A percentile compares a stretch with the other conserved stretches of the same genome.
Evolutionary conservation across 768 basidiomycete genomes (phyloP).

Genomic region (Botryobasidium botryosum): DNA sequence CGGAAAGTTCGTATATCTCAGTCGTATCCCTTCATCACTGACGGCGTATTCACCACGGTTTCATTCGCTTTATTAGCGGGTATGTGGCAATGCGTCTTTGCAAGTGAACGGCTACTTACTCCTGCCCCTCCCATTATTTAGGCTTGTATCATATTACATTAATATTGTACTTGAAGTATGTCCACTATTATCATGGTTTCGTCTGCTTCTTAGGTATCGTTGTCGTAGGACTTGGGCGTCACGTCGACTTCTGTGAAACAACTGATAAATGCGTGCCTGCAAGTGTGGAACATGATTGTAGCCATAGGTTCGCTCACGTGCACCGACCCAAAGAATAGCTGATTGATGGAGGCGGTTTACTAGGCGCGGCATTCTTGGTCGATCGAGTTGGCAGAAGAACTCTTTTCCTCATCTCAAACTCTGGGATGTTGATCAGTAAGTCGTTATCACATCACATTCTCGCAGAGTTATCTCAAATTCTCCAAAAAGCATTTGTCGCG

Average conservation of each 20-base stretch:
- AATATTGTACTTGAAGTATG: conserved; percentile 38
- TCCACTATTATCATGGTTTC: background rate
- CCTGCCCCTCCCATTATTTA: background rate
- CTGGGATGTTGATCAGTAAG: conserved; percentile 40
- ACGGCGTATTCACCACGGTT: background rate
- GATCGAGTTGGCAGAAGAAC: conserved; percentile 52
- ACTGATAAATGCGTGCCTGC: conserved; percentile 44
- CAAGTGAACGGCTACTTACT: background rate
- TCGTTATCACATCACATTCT: background rate
- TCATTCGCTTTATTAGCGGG: conserved; percentile 31
- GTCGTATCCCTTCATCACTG: background rate
- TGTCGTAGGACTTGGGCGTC: conserved; percentile 33
- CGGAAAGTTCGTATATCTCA: background rate
- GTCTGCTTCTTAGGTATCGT: background rate
- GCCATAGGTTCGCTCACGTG: conserved; percentile 19
- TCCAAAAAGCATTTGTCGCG: conserved; percentile 29
- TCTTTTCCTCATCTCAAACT: conserved; percentile 47
- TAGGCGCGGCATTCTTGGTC: conserved; percentile 42
- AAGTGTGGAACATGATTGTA: conserved; percentile 48
- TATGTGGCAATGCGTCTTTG: background rate
- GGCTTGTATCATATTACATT: conserved; percentile 59
- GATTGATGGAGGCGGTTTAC: conserved; percentile 1
- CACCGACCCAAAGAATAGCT: background rate
- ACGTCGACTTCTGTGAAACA: conserved; percentile 34
- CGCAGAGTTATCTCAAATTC: background rate